Evolutionary conservation across 2,329 filamentous ascomycete species (phyloP).

Genomic region (Eutypella sp.): DNA sequence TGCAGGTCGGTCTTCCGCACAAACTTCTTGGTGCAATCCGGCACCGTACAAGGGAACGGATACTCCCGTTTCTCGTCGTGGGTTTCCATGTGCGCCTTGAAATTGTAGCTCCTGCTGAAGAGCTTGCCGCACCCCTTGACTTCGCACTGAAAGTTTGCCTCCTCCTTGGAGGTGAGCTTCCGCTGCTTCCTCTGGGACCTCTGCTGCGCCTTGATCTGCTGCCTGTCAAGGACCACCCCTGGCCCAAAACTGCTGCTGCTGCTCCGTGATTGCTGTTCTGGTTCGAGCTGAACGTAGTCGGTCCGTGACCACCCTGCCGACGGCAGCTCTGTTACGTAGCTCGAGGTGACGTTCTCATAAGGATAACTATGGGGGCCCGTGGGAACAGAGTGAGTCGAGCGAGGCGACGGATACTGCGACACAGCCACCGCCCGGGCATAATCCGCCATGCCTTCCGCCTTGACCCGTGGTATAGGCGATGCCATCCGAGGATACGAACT

Average conservation of each 20-base stretch:
- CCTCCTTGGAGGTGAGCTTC: constrained; percentile 58
- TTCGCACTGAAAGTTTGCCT: constrained; percentile 67
- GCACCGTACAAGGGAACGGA: constrained; percentile 61
- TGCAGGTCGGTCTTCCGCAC: constrained; percentile 77
- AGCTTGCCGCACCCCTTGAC: constrained; percentile 67
- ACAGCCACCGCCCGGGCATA: constrained; percentile 32
- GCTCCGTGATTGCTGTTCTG: constrained; percentile 29
- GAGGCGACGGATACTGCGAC: constrained; percentile 37
- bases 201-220: constrained; percentile 25
- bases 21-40: constrained; percentile 69
- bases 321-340: constrained; percentile 34
- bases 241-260: constrained; percentile 16
- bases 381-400: constrained; percentile 31
- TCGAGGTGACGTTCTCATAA: constrained; percentile 25
- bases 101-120: constrained; percentile 82
- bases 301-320: constrained; percentile 34
- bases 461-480: constrained; percentile 32
- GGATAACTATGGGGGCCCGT: constrained; percentile 21
- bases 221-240: constrained; percentile 22
- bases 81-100: constrained; percentile 78
- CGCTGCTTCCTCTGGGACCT: constrained; percentile 37
- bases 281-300: constrained; percentile 30
- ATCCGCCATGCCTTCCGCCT: constrained; percentile 32
- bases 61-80: constrained; percentile 71
- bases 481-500: constrained; percentile 27